Percentiles rank a stretch among this genome's conserved stretches.
Conservation (phyloP, 306 rosid species). For the Mimosa pudica region DNA sequence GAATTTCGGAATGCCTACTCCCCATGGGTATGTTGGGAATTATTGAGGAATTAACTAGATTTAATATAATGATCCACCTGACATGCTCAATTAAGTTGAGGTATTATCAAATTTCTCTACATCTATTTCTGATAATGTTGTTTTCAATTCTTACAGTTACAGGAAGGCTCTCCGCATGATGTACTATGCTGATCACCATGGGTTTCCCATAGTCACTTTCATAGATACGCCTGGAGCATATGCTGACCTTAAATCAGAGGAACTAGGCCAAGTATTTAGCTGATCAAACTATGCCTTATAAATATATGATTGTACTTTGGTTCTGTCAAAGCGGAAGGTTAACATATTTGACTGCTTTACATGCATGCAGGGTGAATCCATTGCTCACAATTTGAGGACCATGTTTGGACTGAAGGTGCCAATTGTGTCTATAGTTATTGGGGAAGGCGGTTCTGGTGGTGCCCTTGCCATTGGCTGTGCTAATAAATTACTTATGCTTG, state of each 20-base stretch:
- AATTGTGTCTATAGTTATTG: conserved; percentile 65
- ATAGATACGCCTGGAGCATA: conserved; percentile 75
- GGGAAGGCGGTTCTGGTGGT: conserved; percentile 88
- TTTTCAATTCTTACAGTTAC: conserved; percentile 44
- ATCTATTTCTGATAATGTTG: conserved; percentile 14
- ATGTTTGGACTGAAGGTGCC: conserved; percentile 83
- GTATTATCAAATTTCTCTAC: not conserved
- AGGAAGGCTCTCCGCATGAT: conserved; percentile 80
- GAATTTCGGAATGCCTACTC: conserved; percentile 82
- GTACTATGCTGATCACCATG: conserved; percentile 71
- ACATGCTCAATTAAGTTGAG: not conserved
- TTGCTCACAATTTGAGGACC: conserved; percentile 68
- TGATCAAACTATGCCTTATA: not conserved
- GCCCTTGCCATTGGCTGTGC: conserved; percentile 82
- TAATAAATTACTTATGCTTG: conserved; percentile 74
- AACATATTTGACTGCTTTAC: conserved; percentile 21
- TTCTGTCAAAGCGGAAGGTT: conserved; percentile 19
- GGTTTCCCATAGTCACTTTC: conserved; percentile 67
- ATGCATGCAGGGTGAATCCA: conserved; percentile 70
- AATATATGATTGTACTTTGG: conserved; percentile 8
- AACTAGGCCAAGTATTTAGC: conserved; percentile 64
- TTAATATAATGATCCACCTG: not conserved
- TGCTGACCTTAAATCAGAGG: conserved; percentile 79
- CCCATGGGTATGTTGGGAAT: conserved; percentile 70
- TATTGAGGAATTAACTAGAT: not conserved